phyloP scores from a whole-genome alignment of 1,284 basidiomycete genomes.

The Porphyrellus sp. region DNA sequence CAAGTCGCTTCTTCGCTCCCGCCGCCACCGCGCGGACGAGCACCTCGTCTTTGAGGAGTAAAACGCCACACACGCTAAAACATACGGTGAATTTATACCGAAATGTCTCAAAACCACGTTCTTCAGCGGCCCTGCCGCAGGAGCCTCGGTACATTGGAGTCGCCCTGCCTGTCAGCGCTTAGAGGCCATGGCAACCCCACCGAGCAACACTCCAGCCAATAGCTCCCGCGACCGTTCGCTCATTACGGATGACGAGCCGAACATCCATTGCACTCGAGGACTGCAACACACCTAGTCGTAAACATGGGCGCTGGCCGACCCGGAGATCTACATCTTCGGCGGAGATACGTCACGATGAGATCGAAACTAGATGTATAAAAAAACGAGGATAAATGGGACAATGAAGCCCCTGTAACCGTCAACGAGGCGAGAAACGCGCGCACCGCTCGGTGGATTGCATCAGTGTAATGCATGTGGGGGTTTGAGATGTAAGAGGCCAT shows the following conservation, averaged over 20 bases:
- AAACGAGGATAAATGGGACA: background rate
- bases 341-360: conserved; percentile 20
- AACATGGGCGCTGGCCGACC: background rate
- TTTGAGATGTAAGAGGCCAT: background rate
- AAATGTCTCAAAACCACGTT: conserved; percentile 13
- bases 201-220: background rate
- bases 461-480: background rate
- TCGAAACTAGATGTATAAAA: background rate
- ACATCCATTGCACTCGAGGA: background rate
- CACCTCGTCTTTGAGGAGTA: conserved; percentile 3
- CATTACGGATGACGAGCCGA: no score
- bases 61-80: conserved; percentile 11
- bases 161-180: background rate
- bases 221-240: no score
- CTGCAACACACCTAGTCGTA: background rate
- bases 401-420: background rate
- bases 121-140: conserved; percentile 1
- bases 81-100: conserved; percentile 8
- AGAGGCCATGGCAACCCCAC: background rate
- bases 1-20: conserved; percentile 24
- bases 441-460: conserved; percentile 5
- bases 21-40: conserved; percentile 27
- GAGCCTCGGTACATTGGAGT: background rate
- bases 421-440: conserved; percentile 5
- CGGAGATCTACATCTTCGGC: conserved; percentile 18